Evolutionary conservation across 1,139 yeast species (phyloP), one percentile per base, ranked within the genome.

Genomic region (Blastobotrys illinoisensis): DNA sequence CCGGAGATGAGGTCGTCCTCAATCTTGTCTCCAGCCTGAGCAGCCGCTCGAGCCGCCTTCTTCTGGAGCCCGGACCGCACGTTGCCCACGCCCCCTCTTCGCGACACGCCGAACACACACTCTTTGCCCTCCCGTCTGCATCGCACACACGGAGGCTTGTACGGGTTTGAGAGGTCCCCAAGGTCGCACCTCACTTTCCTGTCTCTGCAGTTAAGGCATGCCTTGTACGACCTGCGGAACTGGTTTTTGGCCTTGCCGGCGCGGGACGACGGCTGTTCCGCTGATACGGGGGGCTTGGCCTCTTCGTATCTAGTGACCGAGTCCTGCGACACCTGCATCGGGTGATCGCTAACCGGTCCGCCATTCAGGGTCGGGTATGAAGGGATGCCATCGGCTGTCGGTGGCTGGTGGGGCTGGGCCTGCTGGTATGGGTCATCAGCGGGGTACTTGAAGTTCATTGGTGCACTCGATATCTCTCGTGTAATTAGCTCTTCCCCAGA

Each of bases 121-220:
- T 85, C 89, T 63, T 80, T 81, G 19, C 95, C 75, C 65, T 90
- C 96, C 51, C 97, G 76, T 58, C 80, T 77, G 65, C 97, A 90
- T 53, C 97, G 73, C 2, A 83, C 85, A 76, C 98, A 91, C 18
- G 95, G 95, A 5, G 95, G 95, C 7, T 82, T 83, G 52, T 78
- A 76, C 0, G 96, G 96, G 55, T 77, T 78, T 56, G 84, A 86
- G 11, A 83, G 47, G 47, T 53, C 55, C 1, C 56, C 58, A 9
- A 57, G 49, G 40, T 57, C 60, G 36, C 60, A 57, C 45, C 53
- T 48, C 11, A 54, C 57, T 40, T 57, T 57, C 14, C 60, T 51
- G 44, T 49, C 51, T 2, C 60, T 48, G 49, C 60, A 57, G 45
- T 53, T 52, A 45, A 49, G 45, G 51, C 59, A 55, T 0, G 97